Evolutionary conservation across 805 yeast species (phyloP), one percentile per base, ranked within the genome.

Genomic region (Wickerhamomyces queroliae): DNA sequence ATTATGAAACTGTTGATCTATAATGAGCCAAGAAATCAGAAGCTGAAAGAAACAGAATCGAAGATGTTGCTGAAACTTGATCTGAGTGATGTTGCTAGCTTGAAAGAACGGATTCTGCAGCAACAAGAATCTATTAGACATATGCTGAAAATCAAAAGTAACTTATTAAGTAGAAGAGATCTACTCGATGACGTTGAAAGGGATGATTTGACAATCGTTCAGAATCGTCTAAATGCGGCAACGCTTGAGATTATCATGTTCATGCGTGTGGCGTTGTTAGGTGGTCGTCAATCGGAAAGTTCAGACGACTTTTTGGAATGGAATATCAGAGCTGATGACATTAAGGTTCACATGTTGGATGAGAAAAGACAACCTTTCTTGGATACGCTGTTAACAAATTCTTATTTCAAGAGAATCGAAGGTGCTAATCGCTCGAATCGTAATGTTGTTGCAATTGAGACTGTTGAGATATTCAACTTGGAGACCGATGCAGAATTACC

Each of bases 21-120:
- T 54, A 67, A 76, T 6, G 95, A 87, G 47, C 95, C 96, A 5
- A 70, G 73, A 47, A 71, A 74, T 33, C 75, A 76, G 44, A 63
- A 66, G 26, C 56, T 82, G 32, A 69, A 71, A 26, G 81, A 83
- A 39, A 71, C 73, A 27, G 65, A 86, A 23, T 80, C 80, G 40
- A 81, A 83, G 47, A 63, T 88, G 52, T 65, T 79, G 31, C 68
- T 90, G 46, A 76, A 87, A 4, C 74, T 84, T 23, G 90, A 87
- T 54, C 73, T 83, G 55, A 76, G 76, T 27, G 83, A 87, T 47
- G 56, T 80, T 30, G 43, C 61, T 0, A 67, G 72, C 3, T 66
- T 84, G 16, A 64, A 72, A 26, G 55, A 57, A 5, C 64, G 78
- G 28, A 67, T 86, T 24, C 52, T 58, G 18, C 47, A 51, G 2